phyloP scores from a whole-genome alignment of 495 filamentous ascomycete genomes.

The Podospora comata region DNA sequence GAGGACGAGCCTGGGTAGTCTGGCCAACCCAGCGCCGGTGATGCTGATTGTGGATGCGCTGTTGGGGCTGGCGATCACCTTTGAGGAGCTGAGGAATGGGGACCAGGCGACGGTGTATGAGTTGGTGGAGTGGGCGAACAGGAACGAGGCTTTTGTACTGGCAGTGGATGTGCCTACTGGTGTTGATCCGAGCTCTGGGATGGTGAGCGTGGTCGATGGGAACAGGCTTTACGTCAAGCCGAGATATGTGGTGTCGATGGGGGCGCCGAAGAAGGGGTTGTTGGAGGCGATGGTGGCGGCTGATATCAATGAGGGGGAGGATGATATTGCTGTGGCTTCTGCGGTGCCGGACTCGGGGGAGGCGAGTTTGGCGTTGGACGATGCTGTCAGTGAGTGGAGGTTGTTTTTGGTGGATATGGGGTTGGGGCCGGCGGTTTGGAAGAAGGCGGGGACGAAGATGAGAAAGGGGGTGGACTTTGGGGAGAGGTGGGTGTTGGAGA shows the following conservation, averaged over 20 bases:
- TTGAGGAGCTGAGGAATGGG: constrained; percentile 76
- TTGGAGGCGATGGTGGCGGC: constrained; percentile 63
- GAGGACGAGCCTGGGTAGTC: constrained; percentile 32
- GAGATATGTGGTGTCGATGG: constrained; percentile 74
- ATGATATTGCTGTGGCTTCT: constrained; percentile 31
- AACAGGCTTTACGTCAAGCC: constrained; percentile 69
- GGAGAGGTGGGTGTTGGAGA: constrained; percentile 72
- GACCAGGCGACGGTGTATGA: constrained; percentile 80
- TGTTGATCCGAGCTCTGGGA: constrained; percentile 73
- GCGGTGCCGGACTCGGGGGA: constrained; percentile 23
- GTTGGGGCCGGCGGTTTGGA: constrained; percentile 76
- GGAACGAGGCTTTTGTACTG: constrained; percentile 70
- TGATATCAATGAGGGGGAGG: constrained; percentile 48
- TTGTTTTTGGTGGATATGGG: constrained; percentile 84
- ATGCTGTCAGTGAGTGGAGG: constrained; percentile 56
- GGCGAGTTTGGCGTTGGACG: constrained; percentile 26
- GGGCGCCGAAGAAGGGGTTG: constrained; percentile 78
- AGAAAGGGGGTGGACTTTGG: constrained; percentile 82
- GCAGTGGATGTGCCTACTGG: constrained; percentile 86
- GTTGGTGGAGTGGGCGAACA: constrained; percentile 83
- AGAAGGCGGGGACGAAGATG: constrained; percentile 75
- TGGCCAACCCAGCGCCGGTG: constrained; percentile 46
- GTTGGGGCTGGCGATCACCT: constrained; percentile 75
- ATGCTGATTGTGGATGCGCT: constrained; percentile 87
- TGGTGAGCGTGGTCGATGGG: constrained; percentile 56